Conservation (phyloP, 345 rosid species). For the Corchorus capsularis region DNA sequence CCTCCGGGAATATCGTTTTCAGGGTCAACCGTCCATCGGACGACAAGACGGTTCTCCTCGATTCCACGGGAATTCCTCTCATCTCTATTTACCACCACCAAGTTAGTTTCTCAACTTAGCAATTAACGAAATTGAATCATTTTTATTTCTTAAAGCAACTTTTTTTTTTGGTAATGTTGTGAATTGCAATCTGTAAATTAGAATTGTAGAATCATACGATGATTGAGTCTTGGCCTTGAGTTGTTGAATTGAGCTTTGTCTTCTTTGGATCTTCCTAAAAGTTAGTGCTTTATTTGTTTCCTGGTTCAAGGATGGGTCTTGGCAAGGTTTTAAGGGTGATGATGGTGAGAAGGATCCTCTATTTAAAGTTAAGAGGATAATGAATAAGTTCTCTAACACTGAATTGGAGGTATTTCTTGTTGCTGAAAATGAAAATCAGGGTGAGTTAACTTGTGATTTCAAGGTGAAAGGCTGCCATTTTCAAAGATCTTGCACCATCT, state of each 20-base stretch:
- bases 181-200: background rate
- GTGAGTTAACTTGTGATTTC: constrained; percentile 38
- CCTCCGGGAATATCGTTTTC: constrained; percentile 55
- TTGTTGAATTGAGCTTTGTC: background rate
- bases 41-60: constrained; percentile 35
- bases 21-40: constrained; percentile 39
- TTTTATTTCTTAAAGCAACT: constrained; percentile 2
- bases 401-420: constrained; percentile 62
- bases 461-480: constrained; percentile 68
- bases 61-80: constrained; percentile 54
- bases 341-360: constrained; percentile 46
- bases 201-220: background rate
- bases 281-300: background rate
- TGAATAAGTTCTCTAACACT: constrained; percentile 47
- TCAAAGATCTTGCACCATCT: constrained; percentile 82
- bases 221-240: background rate
- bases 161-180: background rate
- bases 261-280: background rate
- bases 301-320: constrained; percentile 57
- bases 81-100: constrained; percentile 46
- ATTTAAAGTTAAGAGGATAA: constrained; percentile 54
- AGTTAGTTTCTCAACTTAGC: constrained; percentile 39
- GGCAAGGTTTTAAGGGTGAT: constrained; percentile 66
- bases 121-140: background rate
- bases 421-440: constrained; percentile 33